A percentile compares a stretch with the other conserved stretches of the same genome.
phyloP scores from a whole-genome alignment of 2,329 filamentous ascomycete species.

The Rhexocercosporidium sp. region DNA sequence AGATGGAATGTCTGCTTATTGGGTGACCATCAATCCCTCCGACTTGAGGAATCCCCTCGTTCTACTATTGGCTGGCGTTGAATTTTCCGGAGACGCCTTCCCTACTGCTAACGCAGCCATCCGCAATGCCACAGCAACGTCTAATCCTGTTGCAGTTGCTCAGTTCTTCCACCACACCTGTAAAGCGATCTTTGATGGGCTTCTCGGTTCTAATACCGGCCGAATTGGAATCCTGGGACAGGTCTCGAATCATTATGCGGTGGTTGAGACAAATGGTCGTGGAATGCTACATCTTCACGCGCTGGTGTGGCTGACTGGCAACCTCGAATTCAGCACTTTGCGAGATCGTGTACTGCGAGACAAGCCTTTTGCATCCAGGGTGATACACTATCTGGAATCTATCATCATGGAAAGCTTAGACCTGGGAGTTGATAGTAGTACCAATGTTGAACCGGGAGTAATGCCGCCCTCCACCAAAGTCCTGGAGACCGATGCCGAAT shows the following conservation, averaged over 20 bases:
- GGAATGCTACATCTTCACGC: background rate
- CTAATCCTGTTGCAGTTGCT: background rate
- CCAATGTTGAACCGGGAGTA: background rate
- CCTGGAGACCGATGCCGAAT: too few species aligned
- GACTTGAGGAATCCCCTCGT: too few species aligned
- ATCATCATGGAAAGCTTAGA: background rate
- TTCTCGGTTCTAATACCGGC: background rate
- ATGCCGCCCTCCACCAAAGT: background rate
- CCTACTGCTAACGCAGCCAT: background rate
- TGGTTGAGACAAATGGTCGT: background rate
- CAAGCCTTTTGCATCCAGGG: background rate
- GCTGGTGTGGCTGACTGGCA: background rate
- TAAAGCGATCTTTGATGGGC: background rate
- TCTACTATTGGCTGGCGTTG: background rate
- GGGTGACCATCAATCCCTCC: too few species aligned
- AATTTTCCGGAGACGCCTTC: background rate
- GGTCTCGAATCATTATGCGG: background rate
- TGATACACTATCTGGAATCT: background rate
- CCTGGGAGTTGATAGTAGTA: background rate
- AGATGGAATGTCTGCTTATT: background rate
- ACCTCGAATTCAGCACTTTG: background rate
- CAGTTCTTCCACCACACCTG: background rate
- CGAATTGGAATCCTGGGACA: background rate
- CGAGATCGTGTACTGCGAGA: background rate
- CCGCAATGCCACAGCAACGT: background rate